Conservation (phyloP, 768 basidiomycete species). For the Auricularia cornea region DNA sequence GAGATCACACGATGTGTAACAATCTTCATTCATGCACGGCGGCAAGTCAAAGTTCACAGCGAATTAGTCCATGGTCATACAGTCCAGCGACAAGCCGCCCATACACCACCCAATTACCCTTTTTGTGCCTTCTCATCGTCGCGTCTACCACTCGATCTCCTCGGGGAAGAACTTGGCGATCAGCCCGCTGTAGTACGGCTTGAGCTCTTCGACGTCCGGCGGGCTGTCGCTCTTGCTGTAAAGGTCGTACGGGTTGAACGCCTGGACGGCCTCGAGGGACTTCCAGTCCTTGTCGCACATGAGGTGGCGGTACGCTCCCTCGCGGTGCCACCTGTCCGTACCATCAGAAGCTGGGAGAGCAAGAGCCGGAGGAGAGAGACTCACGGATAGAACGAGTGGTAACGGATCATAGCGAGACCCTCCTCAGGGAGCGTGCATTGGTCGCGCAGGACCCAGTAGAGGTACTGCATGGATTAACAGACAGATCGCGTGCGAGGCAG, state of each 20-base stretch:
- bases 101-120: no score
- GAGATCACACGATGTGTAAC: no score
- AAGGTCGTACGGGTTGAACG: slow-evolving; percentile 91
- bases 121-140: no score
- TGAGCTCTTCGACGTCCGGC: slow-evolving; percentile 50
- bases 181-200: slow-evolving; percentile 75
- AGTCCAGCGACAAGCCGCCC: no score
- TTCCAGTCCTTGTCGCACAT: slow-evolving; percentile 62
- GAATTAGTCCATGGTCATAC: no score
- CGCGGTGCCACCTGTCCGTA: slow-evolving; percentile 67
- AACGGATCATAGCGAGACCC: slow-evolving; percentile 85
- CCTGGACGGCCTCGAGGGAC: slow-evolving; percentile 63
- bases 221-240: slow-evolving; percentile 82
- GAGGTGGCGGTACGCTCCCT: slow-evolving; percentile 74
- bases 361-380: slow-evolving; percentile 13
- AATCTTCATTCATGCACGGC: no score
- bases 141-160: slow-evolving; percentile 62
- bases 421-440: slow-evolving; percentile 75
- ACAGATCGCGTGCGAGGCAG: slow-evolving; percentile 1
- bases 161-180: slow-evolving; percentile 83
- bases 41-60: no score
- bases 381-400: slow-evolving; percentile 88
- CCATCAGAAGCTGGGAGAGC: neutral
- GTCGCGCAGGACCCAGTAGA: slow-evolving; percentile 75
- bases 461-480: slow-evolving; percentile 58